Conservation (phyloP, 2,329 filamentous ascomycete genomes). For the Neonectria hederae region DNA sequence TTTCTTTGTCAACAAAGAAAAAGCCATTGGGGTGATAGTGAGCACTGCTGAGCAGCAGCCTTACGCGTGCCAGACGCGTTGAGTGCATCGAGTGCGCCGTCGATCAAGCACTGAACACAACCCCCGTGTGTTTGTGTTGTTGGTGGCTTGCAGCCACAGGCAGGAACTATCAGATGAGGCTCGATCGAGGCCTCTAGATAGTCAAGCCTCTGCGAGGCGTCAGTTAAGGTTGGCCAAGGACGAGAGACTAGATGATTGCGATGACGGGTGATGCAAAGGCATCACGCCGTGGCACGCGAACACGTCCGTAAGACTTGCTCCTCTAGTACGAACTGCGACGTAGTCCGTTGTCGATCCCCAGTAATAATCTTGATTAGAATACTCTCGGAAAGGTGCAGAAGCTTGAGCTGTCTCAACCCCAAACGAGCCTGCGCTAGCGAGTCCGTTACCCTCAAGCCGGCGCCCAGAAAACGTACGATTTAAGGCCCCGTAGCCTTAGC, state of each 20-base stretch:
- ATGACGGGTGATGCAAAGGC: constrained; percentile 12
- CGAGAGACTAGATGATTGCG: constrained; percentile 1
- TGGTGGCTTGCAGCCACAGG: constrained; percentile 26
- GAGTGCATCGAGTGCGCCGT: constrained; percentile 6
- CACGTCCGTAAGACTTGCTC: not conserved
- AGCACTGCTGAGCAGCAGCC: constrained; percentile 12
- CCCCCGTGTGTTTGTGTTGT: constrained; percentile 12
- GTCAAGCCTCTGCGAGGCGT: not conserved
- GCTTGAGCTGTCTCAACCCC: constrained; percentile 31
- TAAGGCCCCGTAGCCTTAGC: not conserved
- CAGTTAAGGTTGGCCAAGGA: constrained; percentile 14
- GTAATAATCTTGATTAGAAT: not conserved
- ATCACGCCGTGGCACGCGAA: constrained; percentile 13
- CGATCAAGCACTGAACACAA: constrained; percentile 24
- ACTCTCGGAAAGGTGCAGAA: constrained; percentile 11
- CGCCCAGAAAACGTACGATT: constrained; percentile 16
- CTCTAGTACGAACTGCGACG: not conserved
- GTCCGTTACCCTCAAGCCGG: constrained; percentile 16
- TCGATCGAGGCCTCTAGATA: constrained; percentile 12
- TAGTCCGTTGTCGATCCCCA: constrained; percentile 4
- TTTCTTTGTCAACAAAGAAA: constrained; percentile 17
- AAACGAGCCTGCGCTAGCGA: constrained; percentile 25
- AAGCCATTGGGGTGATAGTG: not conserved
- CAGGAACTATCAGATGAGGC: constrained; percentile 19
- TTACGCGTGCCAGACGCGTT: constrained; percentile 34